phyloP scores from a whole-genome alignment of 768 basidiomycete species.

The Boletus vermiculosoides region DNA sequence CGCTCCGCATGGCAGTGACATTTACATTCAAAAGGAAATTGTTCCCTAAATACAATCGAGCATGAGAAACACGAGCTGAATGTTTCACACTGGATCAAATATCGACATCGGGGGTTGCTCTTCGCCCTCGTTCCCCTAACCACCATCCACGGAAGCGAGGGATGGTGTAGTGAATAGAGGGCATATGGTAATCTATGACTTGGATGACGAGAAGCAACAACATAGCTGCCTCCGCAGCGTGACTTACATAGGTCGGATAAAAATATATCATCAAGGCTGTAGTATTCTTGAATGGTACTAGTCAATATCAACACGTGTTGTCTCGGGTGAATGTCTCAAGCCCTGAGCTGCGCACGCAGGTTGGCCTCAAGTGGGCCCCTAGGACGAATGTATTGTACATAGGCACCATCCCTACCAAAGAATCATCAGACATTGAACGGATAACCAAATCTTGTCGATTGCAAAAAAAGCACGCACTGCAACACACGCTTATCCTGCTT shows the following conservation, averaged over 20 bases:
- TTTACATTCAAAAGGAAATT: slow-evolving; percentile 10
- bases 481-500: slow-evolving; percentile 90
- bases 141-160: slow-evolving; percentile 47
- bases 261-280: slow-evolving; percentile 19
- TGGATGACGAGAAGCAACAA: neutral
- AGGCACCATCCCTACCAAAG: slow-evolving; percentile 71
- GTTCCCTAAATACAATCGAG: slow-evolving; percentile 22
- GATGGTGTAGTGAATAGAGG: slow-evolving; percentile 76
- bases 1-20: neutral
- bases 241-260: slow-evolving; percentile 10
- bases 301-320: slow-evolving; percentile 9
- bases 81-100: slow-evolving; percentile 20
- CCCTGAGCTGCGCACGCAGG: slow-evolving; percentile 79
- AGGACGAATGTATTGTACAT: slow-evolving; percentile 90
- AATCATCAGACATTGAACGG: neutral
- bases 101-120: slow-evolving; percentile 37
- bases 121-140: slow-evolving; percentile 86
- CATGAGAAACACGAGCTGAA: slow-evolving; percentile 11
- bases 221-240: neutral
- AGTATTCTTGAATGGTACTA: slow-evolving; percentile 19
- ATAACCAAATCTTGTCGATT: neutral
- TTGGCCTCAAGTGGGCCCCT: slow-evolving; percentile 85
- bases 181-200: slow-evolving; percentile 33
- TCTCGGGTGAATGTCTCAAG: slow-evolving; percentile 38
- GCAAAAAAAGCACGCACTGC: slow-evolving; percentile 54